A percentile compares a stretch with the other conserved stretches of the same genome.
These are phyloP conservation scores for Megacollybia marginata DNA, from an alignment of 768 basidiomycete species.

Conservation along the genomic window DNA sequence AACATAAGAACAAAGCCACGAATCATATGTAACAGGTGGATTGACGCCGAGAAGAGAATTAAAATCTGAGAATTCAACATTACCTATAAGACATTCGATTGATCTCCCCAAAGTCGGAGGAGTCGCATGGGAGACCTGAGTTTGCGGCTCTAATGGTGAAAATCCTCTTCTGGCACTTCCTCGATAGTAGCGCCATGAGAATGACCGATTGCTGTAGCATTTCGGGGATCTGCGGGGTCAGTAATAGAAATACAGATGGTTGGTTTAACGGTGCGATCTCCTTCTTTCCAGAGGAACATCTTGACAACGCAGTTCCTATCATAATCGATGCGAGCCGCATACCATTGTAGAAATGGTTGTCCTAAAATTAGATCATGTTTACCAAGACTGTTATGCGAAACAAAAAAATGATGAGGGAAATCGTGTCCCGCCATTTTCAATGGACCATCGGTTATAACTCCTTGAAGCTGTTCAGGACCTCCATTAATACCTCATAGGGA, in stretches of 20 bases:
- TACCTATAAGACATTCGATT: not conserved
- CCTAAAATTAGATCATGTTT: constrained; percentile 13
- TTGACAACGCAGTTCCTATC: not conserved
- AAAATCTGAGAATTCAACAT: not conserved
- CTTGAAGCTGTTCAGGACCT: constrained; percentile 5
- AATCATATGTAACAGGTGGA: not conserved
- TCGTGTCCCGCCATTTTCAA: constrained; percentile 10
- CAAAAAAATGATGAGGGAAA: constrained; percentile 21
- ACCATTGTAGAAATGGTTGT: constrained; percentile 10
- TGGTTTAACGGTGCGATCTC: not conserved
- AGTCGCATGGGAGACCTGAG: not conserved
- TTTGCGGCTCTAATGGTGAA: not conserved
- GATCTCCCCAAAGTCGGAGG: constrained; percentile 1
- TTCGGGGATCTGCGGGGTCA: not conserved
- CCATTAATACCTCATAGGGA: constrained; percentile 18
- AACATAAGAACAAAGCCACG: not conserved
- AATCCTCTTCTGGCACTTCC: not conserved
- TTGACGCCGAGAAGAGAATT: not conserved
- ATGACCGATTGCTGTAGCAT: not conserved
- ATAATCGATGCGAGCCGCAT: constrained; percentile 4
- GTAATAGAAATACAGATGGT: not conserved
- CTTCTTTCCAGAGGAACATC: constrained; percentile 1
- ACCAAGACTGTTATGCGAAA: constrained; percentile 1
- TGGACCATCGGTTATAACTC: constrained; percentile 10
- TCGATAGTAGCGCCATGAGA: not conserved